Evolutionary conservation across 371 early-diverging fungal genomes (phyloP).

Genomic region (Circinella minor): DNA sequence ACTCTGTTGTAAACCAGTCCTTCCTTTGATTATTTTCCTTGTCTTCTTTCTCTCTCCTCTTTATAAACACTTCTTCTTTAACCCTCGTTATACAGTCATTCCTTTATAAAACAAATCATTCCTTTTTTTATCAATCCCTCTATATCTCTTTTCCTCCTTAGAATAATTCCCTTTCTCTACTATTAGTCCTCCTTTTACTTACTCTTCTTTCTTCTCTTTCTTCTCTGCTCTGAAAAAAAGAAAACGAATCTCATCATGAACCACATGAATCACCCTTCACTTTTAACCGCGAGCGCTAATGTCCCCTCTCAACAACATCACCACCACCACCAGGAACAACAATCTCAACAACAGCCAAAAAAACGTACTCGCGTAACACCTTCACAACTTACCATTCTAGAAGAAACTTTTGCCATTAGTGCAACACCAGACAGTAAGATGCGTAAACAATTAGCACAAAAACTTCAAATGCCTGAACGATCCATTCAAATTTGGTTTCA

Average conservation of each 20-base stretch:
- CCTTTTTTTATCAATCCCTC: conserved; percentile 9
- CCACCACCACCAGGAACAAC: conserved; percentile 3
- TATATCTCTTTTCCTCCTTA: not conserved
- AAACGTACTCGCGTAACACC: conserved; percentile 80
- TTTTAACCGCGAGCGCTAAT: not conserved
- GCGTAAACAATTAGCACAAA: conserved; percentile 83
- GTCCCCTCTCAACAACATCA: conserved; percentile 3
- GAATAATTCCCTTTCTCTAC: conserved; percentile 7
- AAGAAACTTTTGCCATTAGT: conserved; percentile 73
- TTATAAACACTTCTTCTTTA: not conserved
- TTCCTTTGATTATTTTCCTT: conserved; percentile 12
- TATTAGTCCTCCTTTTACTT: not conserved
- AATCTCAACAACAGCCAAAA: conserved; percentile 24
- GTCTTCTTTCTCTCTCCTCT: not conserved
- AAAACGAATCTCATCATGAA: conserved; percentile 11
- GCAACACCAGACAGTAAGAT: conserved; percentile 79
- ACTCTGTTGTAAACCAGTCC: conserved; percentile 22
- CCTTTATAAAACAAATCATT: conserved; percentile 13
- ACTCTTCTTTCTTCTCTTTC: not conserved
- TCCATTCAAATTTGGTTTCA: conserved; percentile 99
- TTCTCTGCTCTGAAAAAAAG: not conserved
- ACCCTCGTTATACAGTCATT: conserved; percentile 15
- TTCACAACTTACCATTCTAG: conserved; percentile 73
- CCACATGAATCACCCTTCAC: conserved; percentile 2
- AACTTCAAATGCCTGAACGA: conserved; percentile 91